Base-by-base conservation (phyloP, 371 early-diverging fungal genomes). In the Actinomortierella ambigua region DNA sequence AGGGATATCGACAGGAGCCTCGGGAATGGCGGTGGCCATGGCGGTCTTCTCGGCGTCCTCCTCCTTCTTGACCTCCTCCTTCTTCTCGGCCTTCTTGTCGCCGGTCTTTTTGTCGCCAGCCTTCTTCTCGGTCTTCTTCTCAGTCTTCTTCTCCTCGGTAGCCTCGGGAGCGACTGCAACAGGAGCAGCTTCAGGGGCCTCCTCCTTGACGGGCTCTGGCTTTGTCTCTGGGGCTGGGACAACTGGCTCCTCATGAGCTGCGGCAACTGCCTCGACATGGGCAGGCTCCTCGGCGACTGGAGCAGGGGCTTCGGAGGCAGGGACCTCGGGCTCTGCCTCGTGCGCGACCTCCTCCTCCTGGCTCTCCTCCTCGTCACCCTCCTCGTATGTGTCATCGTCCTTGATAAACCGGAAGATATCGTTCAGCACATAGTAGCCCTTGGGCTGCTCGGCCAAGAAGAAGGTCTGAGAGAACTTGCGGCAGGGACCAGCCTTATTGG, bases 381-480 rank as follows among this genome's bases (percentile, higher is more conserved):
- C 80, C 59, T 83, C 84, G 59, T 81, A 81, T 69, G 77, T n/a
- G n/a, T n/a, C 34, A 53, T 92, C 93, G 26, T 97, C 97, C 76
- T 90, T 91, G 61, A 97, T 75, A 82, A 90, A 98, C 52, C 98
- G 90, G 81, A 97, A 90, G 59, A 98, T 94, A 76, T 97, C 97
- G 77, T 96, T 97, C 77, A 92, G 79, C 27, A 97, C 93, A 75
- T 88, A 96, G 79, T 90, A 98, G 15, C 97, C 96, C 55, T 87
- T 87, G 22, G 91, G 91, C 75, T 96, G 94, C 71, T 88, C 87
- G 40, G 95, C 96, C 51, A 98, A 80, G 69, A 95, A 91, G 80
- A 98, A 97, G 28, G 97, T 95, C 76, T 98, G 97, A 27, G 86
- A 89, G 63, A 97, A 98, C 77, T 92, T 92, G 78, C 90, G 91